Evolutionary conservation across 1,139 yeast genomes (phyloP).

Genomic region (Suhomyces maxii): DNA sequence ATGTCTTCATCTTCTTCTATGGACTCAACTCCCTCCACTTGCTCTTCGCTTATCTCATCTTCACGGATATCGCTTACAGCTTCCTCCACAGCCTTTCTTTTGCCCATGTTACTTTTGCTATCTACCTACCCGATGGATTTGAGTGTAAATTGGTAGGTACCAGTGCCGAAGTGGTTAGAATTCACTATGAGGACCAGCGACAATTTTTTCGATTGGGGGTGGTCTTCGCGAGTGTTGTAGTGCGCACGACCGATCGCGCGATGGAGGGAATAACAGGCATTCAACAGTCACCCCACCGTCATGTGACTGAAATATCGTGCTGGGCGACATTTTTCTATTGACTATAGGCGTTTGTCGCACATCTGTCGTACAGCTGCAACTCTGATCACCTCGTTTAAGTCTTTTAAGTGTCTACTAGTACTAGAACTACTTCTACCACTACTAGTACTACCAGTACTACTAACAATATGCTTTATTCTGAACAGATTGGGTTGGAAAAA

Average conservation of each 20-base stretch:
- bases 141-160: not conserved
- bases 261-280: not conserved
- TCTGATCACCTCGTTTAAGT: not conserved
- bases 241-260: slow-evolving; percentile 4
- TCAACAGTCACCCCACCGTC: not conserved
- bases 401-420: too few relatives aligned
- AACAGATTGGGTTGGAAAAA: slow-evolving; percentile 55
- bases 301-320: not conserved
- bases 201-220: slow-evolving; percentile 9
- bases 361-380: not conserved
- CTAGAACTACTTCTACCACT: too few relatives aligned
- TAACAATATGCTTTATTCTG: slow-evolving; percentile 56
- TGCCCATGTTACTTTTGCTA: slow-evolving; percentile 23
- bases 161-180: slow-evolving; percentile 3
- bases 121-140: not conserved
- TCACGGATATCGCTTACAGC: slow-evolving; percentile 1
- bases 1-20: slow-evolving; percentile 17
- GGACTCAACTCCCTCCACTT: slow-evolving; percentile 6
- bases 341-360: not conserved
- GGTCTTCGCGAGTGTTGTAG: slow-evolving; percentile 6
- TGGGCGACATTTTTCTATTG: not conserved
- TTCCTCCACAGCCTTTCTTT: slow-evolving; percentile 28
- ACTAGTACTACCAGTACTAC: too few relatives aligned
- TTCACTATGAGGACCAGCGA: slow-evolving; percentile 1
- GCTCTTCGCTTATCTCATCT: not conserved